Percentiles rank a stretch among this genome's conserved stretches.
These are phyloP conservation scores for Xylaria hypoxylon DNA, from an alignment of 2,329 filamentous ascomycete genomes.

Conservation along the genomic window DNA sequence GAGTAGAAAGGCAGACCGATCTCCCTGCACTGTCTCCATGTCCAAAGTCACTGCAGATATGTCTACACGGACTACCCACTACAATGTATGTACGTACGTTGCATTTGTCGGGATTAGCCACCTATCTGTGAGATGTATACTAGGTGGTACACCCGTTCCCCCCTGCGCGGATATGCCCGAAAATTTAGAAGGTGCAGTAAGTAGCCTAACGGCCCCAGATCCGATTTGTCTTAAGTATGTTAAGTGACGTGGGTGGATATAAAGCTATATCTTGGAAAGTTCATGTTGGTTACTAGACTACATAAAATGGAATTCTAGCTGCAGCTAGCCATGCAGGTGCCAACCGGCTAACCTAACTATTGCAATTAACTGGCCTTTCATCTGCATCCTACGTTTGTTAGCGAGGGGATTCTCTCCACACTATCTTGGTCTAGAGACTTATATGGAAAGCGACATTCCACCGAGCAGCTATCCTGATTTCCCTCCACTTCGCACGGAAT, in stretches of 20 bases:
- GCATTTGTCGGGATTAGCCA: no score
- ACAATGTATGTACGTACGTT: no score
- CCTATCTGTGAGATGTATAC: no score
- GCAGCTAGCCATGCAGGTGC: slow-evolving; percentile 13
- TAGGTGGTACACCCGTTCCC: no score
- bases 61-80: no score
- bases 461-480: background rate
- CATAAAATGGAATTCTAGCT: background rate
- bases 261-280: background rate
- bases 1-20: no score
- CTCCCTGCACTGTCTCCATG: no score
- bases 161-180: no score
- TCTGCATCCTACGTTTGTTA: background rate
- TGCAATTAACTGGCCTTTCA: background rate
- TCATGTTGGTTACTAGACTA: background rate
- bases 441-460: slow-evolving; percentile 3
- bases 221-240: slow-evolving; percentile 4
- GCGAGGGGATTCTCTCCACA: slow-evolving; percentile 8
- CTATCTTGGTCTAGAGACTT: background rate
- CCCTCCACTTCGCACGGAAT: slow-evolving; percentile 3
- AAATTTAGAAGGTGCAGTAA: no score
- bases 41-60: no score
- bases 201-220: no score
- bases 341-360: background rate
- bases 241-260: background rate